These are phyloP conservation scores for Termitomyces sp. DNA, from an alignment of 768 basidiomycete genomes.

Conservation along the genomic window DNA sequence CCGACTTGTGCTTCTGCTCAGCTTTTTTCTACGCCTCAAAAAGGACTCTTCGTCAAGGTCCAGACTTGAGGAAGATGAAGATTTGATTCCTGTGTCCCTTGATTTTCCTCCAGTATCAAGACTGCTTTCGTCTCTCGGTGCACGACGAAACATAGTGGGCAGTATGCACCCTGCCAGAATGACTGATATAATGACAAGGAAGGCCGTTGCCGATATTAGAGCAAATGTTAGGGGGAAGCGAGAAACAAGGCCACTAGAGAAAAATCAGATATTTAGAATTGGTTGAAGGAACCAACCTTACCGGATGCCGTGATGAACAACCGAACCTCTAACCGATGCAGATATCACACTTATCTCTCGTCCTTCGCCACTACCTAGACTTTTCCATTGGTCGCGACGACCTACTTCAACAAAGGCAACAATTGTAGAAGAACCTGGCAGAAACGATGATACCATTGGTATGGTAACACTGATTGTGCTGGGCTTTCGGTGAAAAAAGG, in stretches of 20 bases:
- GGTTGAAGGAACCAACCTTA: conserved; percentile 21
- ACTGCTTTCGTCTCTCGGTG: conserved; percentile 6
- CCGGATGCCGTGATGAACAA: conserved; percentile 70
- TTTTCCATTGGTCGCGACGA: conserved; percentile 69
- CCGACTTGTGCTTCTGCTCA: conserved; percentile 20
- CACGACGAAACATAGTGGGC: conserved; percentile 34
- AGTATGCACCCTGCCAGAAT: conserved; percentile 50
- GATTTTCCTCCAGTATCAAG: conserved; percentile 3
- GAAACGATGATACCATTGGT: conserved; percentile 54
- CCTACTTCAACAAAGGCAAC: conserved; percentile 70
- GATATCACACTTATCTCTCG: conserved; percentile 68
- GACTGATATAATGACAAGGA: conserved; percentile 43
- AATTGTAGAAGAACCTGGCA: conserved; percentile 42
- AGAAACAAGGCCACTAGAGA: conserved; percentile 58
- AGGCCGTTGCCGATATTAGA: conserved; percentile 38
- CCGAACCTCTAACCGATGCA: conserved; percentile 57
- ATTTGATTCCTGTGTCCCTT: not conserved
- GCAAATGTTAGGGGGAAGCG: conserved; percentile 64
- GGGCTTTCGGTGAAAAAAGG: conserved; percentile 36
- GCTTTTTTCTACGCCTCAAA: conserved; percentile 20
- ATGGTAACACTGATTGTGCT: conserved; percentile 45
- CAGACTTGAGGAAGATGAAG: conserved; percentile 10
- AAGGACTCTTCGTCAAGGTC: conserved; percentile 17
- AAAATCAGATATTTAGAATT: not conserved
- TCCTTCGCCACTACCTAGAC: conserved; percentile 62